phyloP scores from a whole-genome alignment of 169 alveolate species.

The Cryptosporidium parvum region DNA sequence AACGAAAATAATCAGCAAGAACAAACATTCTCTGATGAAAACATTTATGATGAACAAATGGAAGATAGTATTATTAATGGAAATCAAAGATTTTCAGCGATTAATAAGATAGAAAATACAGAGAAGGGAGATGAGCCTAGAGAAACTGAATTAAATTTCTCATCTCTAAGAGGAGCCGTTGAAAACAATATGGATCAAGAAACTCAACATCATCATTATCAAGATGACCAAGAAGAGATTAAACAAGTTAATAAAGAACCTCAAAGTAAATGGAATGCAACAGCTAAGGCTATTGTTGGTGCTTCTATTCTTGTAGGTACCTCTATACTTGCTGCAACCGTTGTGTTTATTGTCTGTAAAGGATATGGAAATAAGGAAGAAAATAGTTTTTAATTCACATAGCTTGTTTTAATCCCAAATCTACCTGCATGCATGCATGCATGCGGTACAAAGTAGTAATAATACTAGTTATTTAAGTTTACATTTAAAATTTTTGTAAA shows the following conservation, averaged over 20 bases:
- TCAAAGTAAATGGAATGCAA: conserved; percentile 36
- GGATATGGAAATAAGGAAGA: conserved; percentile 55
- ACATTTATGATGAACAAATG: background rate
- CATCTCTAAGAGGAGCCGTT: conserved; percentile 35
- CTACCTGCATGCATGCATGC: background rate
- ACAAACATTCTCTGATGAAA: conserved; percentile 6
- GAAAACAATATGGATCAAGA: conserved; percentile 20
- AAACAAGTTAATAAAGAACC: background rate
- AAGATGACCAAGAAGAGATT: background rate
- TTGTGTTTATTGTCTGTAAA: conserved; percentile 60
- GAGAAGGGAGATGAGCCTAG: background rate
- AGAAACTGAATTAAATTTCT: background rate
- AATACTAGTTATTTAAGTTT: conserved; percentile 1
- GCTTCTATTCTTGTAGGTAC: conserved; percentile 71
- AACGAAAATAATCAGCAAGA: conserved; percentile 23
- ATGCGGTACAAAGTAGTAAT: background rate
- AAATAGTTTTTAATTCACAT: background rate
- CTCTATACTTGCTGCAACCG: conserved; percentile 70
- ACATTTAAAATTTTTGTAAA: background rate
- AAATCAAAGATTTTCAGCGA: background rate
- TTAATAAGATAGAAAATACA: conserved; percentile 1
- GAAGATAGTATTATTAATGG: background rate
- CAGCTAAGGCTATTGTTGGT: conserved; percentile 62
- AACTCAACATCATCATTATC: background rate
- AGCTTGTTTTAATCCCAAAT: background rate